A percentile compares a stretch with the other conserved stretches of the same genome.
Evolutionary conservation across 176 grass and related monocot genomes (phyloP).

Genomic region (Oryza longistaminata): DNA sequence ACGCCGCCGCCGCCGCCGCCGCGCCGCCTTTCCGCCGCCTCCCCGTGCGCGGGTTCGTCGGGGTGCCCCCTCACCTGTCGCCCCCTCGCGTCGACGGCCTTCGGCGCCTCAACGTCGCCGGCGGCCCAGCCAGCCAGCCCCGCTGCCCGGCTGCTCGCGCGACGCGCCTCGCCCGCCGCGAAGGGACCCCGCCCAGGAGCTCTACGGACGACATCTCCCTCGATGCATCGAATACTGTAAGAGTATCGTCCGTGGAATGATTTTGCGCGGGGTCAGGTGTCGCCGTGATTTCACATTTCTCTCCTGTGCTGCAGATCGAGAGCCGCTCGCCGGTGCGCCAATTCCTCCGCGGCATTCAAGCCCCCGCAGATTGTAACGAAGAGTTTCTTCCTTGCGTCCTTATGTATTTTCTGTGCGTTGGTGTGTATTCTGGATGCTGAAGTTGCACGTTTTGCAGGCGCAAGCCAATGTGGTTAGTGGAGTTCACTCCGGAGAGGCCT

Average conservation of each 20-base stretch:
- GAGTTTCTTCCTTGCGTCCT: background rate
- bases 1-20: background rate
- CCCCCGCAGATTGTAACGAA: constrained; percentile 26
- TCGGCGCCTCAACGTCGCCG: background rate
- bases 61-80: background rate
- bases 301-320: constrained; percentile 42
- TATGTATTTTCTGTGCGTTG: background rate
- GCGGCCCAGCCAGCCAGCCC: no score
- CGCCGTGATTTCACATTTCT: constrained; percentile 15
- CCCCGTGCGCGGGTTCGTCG: no score
- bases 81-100: no score
- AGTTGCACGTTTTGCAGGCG: constrained; percentile 12
- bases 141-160: no score
- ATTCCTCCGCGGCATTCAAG: constrained; percentile 29
- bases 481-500: constrained; percentile 35
- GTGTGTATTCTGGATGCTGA: background rate
- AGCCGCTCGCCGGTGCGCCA: constrained; percentile 39
- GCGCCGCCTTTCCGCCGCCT: no score
- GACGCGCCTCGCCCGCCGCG: background rate
- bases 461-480: constrained; percentile 37
- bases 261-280: background rate
- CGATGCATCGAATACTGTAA: constrained; percentile 60
- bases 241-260: background rate
- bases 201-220: background rate
- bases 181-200: background rate